A percentile compares a stretch with the other conserved stretches of the same genome.
These are phyloP conservation scores for Verticillium zaregamsianum DNA, from an alignment of 2,329 filamentous ascomycete genomes.

Conservation along the genomic window DNA sequence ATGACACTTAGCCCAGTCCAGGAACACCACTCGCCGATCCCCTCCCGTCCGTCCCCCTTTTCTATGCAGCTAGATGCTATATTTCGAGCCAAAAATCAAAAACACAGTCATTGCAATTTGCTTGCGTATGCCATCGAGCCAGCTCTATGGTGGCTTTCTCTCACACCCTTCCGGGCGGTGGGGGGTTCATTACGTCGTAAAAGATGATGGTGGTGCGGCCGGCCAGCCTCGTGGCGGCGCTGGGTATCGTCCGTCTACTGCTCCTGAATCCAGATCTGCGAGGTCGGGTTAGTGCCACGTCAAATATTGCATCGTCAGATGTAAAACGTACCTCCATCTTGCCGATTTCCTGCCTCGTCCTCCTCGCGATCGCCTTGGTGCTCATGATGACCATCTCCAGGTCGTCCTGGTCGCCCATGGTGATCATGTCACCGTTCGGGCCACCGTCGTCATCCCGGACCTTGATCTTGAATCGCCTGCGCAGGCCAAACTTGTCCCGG, in stretches of 20 bases:
- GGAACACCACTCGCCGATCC: not conserved
- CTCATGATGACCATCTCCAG: constrained; percentile 78
- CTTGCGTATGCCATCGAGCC: constrained; percentile 14
- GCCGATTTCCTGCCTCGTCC: constrained; percentile 74
- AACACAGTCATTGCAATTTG: constrained; percentile 9
- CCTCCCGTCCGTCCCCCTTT: constrained; percentile 1
- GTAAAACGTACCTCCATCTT: constrained; percentile 82
- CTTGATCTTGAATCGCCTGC: constrained; percentile 81
- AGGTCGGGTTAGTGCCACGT: constrained; percentile 16
- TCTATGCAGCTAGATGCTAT: not conserved
- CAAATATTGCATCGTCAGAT: not conserved
- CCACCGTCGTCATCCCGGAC: constrained; percentile 70
- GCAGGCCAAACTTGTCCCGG: constrained; percentile 79
- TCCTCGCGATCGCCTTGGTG: constrained; percentile 64
- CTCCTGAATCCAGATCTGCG: constrained; percentile 45
- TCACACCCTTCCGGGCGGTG: not conserved
- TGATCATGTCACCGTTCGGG: constrained; percentile 84
- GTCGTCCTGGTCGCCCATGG: constrained; percentile 94
- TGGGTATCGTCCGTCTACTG: constrained; percentile 29
- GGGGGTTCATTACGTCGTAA: constrained; percentile 24
- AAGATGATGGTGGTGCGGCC: not conserved
- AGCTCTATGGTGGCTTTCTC: constrained; percentile 12
- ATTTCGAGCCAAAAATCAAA: constrained; percentile 8
- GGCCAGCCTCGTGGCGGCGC: constrained; percentile 5
- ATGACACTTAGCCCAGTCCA: not conserved